Evolutionary conservation across 108 stramenopile species (phyloP), one percentile per base, ranked within the genome.

Genomic region (Nitzschia palea): DNA sequence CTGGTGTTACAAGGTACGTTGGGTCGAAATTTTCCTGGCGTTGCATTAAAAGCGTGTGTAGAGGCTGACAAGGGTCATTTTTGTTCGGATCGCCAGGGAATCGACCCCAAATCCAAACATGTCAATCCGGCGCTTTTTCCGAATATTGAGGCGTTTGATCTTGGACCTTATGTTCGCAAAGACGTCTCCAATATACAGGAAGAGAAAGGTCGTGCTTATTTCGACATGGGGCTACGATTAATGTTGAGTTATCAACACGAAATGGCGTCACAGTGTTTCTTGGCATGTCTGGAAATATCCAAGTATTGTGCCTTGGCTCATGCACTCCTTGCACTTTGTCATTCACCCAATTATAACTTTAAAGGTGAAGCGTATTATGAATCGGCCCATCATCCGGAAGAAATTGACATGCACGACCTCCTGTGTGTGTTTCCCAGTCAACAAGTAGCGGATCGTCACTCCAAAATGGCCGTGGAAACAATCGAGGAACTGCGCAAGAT

Each of bases 311-410:
- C 87, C 22, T 75, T 93, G 56, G 91, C 91, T 3, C 91, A 93
- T 69, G 91, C 80, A 0, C 69, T 89, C 44, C 53, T 89, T 6
- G 80, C 91, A n/a, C 54, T 89, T 4, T 93, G 91, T 51, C 91
- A 93, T 66, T 72, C 80, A 60, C 91, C 91, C 9, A 93, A 93
- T 67, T 93, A 93, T 68, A 93, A 93, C 50, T 93, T 93, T 52
- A 93, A 89, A 67, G 91, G 91, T 9, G 85, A 85, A 32, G 85
- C 88, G 1, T 93, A 93, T 54, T 93, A 93, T 45, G 87, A 86
- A 50, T 93, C 88, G 9, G 80, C 91, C 0, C 60, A 82, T 73
- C 87, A 86, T 54, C 72, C 82, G 15, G 87, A 88, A 47, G 87
- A 88, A 48, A 36, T 23, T 0, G 37, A 57, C 0, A 20, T 65